phyloP scores from a whole-genome alignment of 2,329 filamentous ascomycete genomes.

The Aspergillus sp. region DNA sequence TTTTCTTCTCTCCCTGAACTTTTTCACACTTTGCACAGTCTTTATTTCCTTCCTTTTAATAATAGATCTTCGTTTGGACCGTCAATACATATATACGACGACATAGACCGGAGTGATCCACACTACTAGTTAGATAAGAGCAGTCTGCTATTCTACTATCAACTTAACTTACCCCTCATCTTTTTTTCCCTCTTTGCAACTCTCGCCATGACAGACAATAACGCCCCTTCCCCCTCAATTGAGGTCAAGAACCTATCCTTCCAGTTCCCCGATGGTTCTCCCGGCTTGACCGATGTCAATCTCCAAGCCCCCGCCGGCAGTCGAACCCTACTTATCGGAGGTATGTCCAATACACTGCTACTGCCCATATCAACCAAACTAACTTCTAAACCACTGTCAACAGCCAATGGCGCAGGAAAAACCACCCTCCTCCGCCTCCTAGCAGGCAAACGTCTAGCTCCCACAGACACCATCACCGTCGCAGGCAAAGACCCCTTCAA shows the following conservation, averaged over 20 bases:
- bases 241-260: constrained; percentile 77
- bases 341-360: constrained; percentile 40
- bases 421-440: constrained; percentile 93
- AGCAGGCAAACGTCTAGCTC: constrained; percentile 90
- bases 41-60: no score
- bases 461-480: constrained; percentile 71
- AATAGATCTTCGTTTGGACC: no score
- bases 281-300: constrained; percentile 72
- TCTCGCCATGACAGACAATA: constrained; percentile 23
- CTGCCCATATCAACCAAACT: background rate
- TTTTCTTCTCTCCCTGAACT: background rate
- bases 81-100: no score
- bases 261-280: constrained; percentile 80
- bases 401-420: constrained; percentile 93
- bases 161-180: background rate
- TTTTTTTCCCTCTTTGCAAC: background rate
- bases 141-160: background rate
- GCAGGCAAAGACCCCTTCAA: constrained; percentile 90
- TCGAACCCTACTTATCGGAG: constrained; percentile 88
- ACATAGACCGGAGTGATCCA: background rate
- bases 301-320: constrained; percentile 79
- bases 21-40: background rate
- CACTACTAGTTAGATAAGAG: background rate
- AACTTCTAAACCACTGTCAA: constrained; percentile 18
- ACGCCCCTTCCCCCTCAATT: constrained; percentile 58